These are phyloP conservation scores for Volvox africanus DNA, from an alignment of 139 green algal species.

Conservation along the genomic window DNA sequence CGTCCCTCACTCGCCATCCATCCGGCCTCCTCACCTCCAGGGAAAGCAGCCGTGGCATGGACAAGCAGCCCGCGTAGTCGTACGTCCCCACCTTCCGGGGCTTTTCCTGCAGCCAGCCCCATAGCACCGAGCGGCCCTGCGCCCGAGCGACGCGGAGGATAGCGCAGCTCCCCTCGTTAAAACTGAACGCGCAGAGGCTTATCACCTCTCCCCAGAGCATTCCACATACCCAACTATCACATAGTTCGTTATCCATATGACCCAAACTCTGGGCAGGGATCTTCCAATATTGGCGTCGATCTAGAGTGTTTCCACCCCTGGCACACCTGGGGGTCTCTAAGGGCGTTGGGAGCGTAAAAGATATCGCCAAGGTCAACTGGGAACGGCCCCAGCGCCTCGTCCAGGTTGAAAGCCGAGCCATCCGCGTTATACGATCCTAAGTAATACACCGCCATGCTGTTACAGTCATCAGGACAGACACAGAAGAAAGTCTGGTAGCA, in stretches of 20 bases:
- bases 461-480: constrained; percentile 70
- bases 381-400: constrained; percentile 43
- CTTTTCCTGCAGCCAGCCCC: constrained; percentile 91
- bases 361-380: constrained; percentile 69
- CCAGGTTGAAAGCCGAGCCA: constrained; percentile 41
- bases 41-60: constrained; percentile 78
- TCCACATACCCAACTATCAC: no score
- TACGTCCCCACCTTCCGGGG: constrained; percentile 75
- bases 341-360: constrained; percentile 69
- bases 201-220: no score
- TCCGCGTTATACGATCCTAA: constrained; percentile 33
- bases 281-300: neutral
- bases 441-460: constrained; percentile 60
- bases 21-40: constrained; percentile 35
- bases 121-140: constrained; percentile 84
- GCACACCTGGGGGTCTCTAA: constrained; percentile 45
- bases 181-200: no score
- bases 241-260: no score
- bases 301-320: neutral
- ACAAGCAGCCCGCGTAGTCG: constrained; percentile 89
- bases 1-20: no score
- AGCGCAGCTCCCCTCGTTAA: no score
- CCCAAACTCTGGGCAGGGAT: no score
- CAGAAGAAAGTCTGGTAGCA: constrained; percentile 48
- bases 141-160: no score